Base-by-base conservation (phyloP, 1,139 yeast genomes). In the Pichia sorboxylosa region DNA sequence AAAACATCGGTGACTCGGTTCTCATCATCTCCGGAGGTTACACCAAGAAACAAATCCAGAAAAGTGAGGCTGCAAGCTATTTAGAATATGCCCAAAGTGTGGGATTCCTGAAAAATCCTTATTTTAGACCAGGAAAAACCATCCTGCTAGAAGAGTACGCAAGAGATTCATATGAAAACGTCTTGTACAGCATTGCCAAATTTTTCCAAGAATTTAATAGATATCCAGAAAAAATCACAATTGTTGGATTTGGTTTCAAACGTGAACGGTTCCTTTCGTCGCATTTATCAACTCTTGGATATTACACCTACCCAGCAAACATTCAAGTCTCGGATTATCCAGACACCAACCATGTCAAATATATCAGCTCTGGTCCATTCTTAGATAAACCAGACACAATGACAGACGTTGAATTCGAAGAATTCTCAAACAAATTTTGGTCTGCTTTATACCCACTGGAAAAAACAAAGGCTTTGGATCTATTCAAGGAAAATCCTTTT, bases 111-210 rank as follows among this genome's bases (percentile, higher is more conserved):
- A 37, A 30, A 29, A 34, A 10, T 7, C 37, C 37, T 4, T 31
- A 37, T 31, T 37, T 37, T 16, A 25, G 26, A 13, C 20, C 13
- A 11, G 27, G 24, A 10, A 14, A 31, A 2, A 35, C 35, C 14
- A 28, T 69, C 3, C 38, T 57, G 5, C 49, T 67, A 3, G 94
- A 83, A 48, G 84, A 77, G 43, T 78, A 58, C 52, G 87, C 94
- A 0, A 58, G 84, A 28, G 94, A 83, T 51, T 81, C 93, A 2
- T 78, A 77, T 51, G 94, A 83, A 49, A 83, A 83, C 50, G 67
- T 82, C 6, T 41, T 80, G 2, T 81, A 72, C 49, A 72, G 79
- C 44, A 44, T 82, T 3, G 64, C 72, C 30, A 58, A 78, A 31
- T 82, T 65, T 49, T 56, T 64, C 28, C 75, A 76, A 44, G 42